Conservation (phyloP, 2,329 filamentous ascomycete genomes). For the Aspergillus pseudotamarii region DNA sequence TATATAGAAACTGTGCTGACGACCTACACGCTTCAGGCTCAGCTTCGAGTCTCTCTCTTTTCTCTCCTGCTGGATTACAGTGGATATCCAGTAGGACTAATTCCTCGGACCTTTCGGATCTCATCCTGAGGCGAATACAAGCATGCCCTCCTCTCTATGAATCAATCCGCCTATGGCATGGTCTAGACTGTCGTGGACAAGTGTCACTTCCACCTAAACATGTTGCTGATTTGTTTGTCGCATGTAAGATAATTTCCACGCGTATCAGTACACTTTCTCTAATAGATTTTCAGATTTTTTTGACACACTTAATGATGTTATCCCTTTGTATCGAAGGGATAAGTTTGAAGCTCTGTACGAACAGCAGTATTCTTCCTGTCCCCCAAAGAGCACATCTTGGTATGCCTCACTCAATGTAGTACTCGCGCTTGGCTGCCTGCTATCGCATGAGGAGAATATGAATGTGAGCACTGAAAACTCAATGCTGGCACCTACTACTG, state of each 20-base stretch:
- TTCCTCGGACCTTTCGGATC: background rate
- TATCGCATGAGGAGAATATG: background rate
- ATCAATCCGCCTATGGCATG: background rate
- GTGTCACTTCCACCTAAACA: background rate
- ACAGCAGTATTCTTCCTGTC: background rate
- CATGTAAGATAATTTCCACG: background rate
- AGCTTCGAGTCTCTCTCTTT: background rate
- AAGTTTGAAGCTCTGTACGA: background rate
- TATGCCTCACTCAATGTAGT: slow-evolving; percentile 2
- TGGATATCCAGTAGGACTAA: background rate
- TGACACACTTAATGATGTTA: background rate
- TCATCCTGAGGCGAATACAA: background rate
- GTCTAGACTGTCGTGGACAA: background rate
- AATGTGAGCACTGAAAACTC: background rate
- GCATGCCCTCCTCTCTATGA: background rate
- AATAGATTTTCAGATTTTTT: background rate
- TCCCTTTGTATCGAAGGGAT: slow-evolving; percentile 1
- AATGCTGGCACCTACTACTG: background rate
- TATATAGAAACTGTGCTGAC: background rate
- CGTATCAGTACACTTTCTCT: background rate
- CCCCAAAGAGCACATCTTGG: slow-evolving; percentile 1
- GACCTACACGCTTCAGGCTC: background rate
- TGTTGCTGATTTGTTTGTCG: background rate
- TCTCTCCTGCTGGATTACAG: slow-evolving; percentile 1
- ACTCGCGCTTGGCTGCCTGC: background rate